Evolutionary conservation across 176 grass and related monocot species (phyloP).

Genomic region (Alopecurus myosuroides): DNA sequence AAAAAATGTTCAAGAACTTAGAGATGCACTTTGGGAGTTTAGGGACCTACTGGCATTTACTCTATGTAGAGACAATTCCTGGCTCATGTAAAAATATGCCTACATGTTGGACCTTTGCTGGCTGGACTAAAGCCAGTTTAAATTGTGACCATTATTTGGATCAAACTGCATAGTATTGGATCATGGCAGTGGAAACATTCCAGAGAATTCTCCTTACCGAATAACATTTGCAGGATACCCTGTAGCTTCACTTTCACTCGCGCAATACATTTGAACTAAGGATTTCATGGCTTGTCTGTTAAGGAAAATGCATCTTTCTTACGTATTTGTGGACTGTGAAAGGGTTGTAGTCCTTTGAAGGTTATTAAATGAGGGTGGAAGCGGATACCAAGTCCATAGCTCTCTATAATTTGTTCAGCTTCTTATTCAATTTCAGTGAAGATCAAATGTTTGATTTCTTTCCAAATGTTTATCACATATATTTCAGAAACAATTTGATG

Average conservation of each 20-base stretch:
- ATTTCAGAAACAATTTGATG: neutral
- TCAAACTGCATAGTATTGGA: neutral
- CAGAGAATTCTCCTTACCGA: neutral
- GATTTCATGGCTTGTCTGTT: conserved; percentile 14
- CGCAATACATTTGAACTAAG: conserved; percentile 8
- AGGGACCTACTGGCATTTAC: neutral
- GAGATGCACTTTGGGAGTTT: neutral
- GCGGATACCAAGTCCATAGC: neutral
- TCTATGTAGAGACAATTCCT: neutral
- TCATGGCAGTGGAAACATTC: neutral
- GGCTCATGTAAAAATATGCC: neutral
- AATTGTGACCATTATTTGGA: neutral
- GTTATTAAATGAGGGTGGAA: neutral
- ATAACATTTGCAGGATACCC: neutral
- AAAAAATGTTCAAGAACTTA: neutral
- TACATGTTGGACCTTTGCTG: neutral
- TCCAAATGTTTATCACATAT: neutral
- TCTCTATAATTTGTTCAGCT: neutral
- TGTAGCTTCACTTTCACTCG: neutral
- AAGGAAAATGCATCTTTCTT: neutral
- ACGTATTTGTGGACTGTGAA: neutral
- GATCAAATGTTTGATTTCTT: neutral
- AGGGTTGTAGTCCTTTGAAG: conserved; percentile 7
- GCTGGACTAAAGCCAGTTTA: neutral
- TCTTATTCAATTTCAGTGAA: conserved; percentile 8